Evolutionary conservation across 1,284 basidiomycete species (phyloP), one percentile per base, ranked within the genome.

Genomic region (Veloboletus limbatus): DNA sequence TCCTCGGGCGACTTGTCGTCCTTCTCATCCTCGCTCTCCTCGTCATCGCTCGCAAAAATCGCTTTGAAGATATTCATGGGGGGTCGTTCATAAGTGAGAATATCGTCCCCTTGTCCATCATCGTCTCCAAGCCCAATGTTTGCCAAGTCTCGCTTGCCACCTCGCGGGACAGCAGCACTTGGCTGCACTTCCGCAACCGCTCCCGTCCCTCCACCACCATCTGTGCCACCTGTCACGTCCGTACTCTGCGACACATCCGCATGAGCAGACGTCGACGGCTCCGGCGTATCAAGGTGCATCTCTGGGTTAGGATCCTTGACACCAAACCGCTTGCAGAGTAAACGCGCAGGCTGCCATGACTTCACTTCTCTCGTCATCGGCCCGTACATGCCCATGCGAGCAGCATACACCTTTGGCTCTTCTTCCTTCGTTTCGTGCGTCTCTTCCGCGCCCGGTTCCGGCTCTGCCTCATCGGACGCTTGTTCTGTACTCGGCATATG

Each of bases 251-350:
- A 20, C 37, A 24, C 39, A 13, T 57, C 56, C 2, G 52, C 57
- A n/a, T 58, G 35, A 1, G 38, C 50, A 10, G 63, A 52, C 25
- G 51, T 40, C 8, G 67, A 56, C 8, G 58, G 45, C 40, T 51
- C 51, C 9, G 54, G 47, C 4, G 50, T 39, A 11, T 60, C 59
- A 18, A 47, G 41, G 16, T 68, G 64, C 8, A 58, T 25, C 14
- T 67, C 59, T 0, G 80, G 79, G 54, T 85, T 80, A 3, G 85
- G 95, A 62, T 95, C 90, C 54, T 86, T 87, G 28, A 97, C 88
- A 1, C 90, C 88, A 65, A 98, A 97, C n/a, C 96, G 81, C 66
- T 95, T 97, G 69, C 93, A 97, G 14, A 99, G 72, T 44, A 98
- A 69, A 50, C 77, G 77, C 17, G 80, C 81, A 0, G 96, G 96